A percentile compares a stretch with the other conserved stretches of the same genome.
These are phyloP conservation scores for Anaeromyces robustus DNA, from an alignment of 192 early-diverging fungal genomes.

Conservation along the genomic window DNA sequence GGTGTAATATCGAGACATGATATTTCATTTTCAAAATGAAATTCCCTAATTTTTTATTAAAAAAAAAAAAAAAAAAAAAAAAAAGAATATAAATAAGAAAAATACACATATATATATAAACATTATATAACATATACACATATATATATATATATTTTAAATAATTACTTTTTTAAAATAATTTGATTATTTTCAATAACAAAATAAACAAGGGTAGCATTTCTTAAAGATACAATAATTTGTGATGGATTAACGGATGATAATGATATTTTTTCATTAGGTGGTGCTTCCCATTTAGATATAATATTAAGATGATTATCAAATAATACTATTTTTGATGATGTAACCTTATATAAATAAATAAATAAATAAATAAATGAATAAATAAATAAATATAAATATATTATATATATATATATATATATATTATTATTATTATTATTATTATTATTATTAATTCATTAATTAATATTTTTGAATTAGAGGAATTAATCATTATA, in stretches of 20 bases:
- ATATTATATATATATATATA: background rate
- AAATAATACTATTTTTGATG: background rate
- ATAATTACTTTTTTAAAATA: slow-evolving; percentile 15
- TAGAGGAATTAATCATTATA: no score
- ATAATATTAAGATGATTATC: background rate
- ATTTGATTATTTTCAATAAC: slow-evolving; percentile 22
- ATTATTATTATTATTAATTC: no score
- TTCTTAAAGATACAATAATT: slow-evolving; percentile 37
- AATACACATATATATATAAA: no score
- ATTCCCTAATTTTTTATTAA: background rate
- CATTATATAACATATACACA: no score
- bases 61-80: background rate
- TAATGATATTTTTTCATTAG: slow-evolving; percentile 24
- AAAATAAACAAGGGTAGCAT: slow-evolving; percentile 37
- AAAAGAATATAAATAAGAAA: no score
- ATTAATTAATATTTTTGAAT: no score
- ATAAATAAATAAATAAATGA: no score
- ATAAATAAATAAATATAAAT: background rate
- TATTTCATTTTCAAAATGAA: slow-evolving; percentile 43
- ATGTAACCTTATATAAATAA: background rate
- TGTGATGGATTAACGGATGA: slow-evolving; percentile 33
- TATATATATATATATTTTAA: no score
- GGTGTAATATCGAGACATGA: slow-evolving; percentile 56
- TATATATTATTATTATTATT: background rate
- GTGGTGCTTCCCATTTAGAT: slow-evolving; percentile 1